Evolutionary conservation across 2,329 filamentous ascomycete genomes (phyloP).

Genomic region (Alternaria sp.): DNA sequence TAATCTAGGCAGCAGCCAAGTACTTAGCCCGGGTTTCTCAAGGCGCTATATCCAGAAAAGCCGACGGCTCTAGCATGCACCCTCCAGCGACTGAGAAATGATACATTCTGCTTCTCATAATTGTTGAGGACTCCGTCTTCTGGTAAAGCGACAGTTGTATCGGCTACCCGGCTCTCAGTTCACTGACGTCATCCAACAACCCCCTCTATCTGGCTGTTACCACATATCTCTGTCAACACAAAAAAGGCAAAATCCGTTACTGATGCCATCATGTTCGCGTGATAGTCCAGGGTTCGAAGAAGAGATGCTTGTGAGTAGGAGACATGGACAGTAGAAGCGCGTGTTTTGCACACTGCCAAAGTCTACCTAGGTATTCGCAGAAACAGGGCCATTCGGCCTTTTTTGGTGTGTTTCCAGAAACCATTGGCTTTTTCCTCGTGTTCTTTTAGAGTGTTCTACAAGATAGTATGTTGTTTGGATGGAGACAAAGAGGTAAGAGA

Average conservation of each 20-base stretch:
- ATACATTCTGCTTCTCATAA: too few relatives aligned
- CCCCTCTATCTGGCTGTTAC: background rate
- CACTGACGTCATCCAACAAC: background rate
- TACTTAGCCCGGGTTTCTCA: background rate
- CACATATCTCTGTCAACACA: too few relatives aligned
- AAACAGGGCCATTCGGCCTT: background rate
- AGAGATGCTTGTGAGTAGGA: background rate
- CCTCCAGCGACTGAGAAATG: background rate
- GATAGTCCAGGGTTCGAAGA: too few relatives aligned
- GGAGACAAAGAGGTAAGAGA: background rate
- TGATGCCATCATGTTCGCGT: too few relatives aligned
- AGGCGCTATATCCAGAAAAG: too few relatives aligned
- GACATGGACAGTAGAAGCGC: background rate
- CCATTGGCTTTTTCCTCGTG: accelerated
- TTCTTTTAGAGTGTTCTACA: too few relatives aligned
- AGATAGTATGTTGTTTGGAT: too few relatives aligned
- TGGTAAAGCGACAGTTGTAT: background rate
- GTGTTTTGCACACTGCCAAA: too few relatives aligned
- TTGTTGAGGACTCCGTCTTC: background rate
- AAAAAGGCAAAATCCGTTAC: too few relatives aligned
- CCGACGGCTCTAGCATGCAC: accelerated
- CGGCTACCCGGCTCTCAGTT: too few relatives aligned
- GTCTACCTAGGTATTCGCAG: background rate
- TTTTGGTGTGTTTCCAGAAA: background rate
- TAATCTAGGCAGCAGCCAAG: background rate